Evolutionary conservation across 139 green algal species (phyloP), one percentile per base, ranked within the genome.

Genomic region (Tetradesmus lagerheimii): DNA sequence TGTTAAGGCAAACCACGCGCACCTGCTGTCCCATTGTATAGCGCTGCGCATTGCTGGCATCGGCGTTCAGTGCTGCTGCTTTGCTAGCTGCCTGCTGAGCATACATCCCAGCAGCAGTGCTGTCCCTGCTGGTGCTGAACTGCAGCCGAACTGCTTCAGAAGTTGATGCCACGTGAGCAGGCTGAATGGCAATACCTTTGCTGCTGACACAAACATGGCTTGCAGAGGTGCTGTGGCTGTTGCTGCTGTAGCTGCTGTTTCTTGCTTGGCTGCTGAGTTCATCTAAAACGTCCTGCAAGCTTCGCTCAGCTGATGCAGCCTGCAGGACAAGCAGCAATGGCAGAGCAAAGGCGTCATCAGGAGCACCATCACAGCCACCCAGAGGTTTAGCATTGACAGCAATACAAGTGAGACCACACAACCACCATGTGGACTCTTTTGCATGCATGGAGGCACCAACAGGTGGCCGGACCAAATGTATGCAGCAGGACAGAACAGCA

Each of bases 21-120:
- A 71, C 57, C 57, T 71, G 57, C 18, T 74, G 71, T 31, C 38
- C 57, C 82, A 87, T 87, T 35, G 57, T 78, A 29, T 87, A 87
- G 35, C 75, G 75, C 75, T 83, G 80, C 0, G 71, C 92, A n/a
- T 92, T 91, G 31, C 86, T 85, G 0, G 86, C n/a, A 57, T 97
- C 95, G 29, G 96, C 96, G 86, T 98, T 97, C 18, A 93, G 89
- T 8, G 89, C 89, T 15, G 96, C 95, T 25, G 92, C 95, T 20
- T 79, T 29, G 11, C 80, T 80, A 5, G 94, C 94, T 4, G 95
- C 95, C 16, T 87, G 90, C 27, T 2, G 47, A 37, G 87, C 87
- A 67, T 80, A 34, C 34, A 29, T 2, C 41, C 25, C 53, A 38
- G 87, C 87, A 64, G 87, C 77, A 37, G 79, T 15, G 66, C 1